These are phyloP conservation scores for Vitis hybrid DNA, from an alignment of 177 flowering plant genomes.

Conservation along the genomic window DNA sequence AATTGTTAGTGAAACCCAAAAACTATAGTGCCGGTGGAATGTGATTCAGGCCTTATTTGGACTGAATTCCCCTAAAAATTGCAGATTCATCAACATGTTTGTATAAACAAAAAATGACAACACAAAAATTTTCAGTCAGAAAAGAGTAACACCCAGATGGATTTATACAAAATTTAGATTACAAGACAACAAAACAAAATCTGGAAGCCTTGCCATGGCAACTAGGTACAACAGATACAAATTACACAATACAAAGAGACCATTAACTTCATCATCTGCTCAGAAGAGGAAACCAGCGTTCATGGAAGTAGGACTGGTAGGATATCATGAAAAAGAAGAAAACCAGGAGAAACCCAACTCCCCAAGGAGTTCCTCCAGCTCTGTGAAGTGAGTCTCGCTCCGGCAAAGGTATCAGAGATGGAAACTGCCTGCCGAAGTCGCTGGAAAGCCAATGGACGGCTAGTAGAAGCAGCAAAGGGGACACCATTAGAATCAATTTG, in stretches of 20 bases:
- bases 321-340: constrained; percentile 63
- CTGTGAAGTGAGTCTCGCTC: constrained; percentile 52
- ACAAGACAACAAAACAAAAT: too few species aligned
- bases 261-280: constrained; percentile 14
- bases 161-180: too few species aligned
- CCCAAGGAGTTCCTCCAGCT: constrained; percentile 75
- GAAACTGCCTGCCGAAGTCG: constrained; percentile 7
- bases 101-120: too few species aligned
- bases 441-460: constrained; percentile 42
- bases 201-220: too few species aligned
- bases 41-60: too few species aligned
- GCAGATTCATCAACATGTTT: too few species aligned
- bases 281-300: constrained; percentile 58
- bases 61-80: too few species aligned
- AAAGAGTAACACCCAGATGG: too few species aligned
- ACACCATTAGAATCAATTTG: constrained; percentile 44
- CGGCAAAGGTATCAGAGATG: constrained; percentile 37
- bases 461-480: constrained; percentile 51
- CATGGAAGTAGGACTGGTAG: constrained; percentile 54
- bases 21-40: too few species aligned
- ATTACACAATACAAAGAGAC: neutral
- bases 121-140: too few species aligned
- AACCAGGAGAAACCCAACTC: constrained; percentile 53
- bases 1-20: too few species aligned
- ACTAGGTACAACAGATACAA: too few species aligned